These are phyloP conservation scores for Pseudopyrenochaeta lycopersici DNA, from an alignment of 2,329 filamentous ascomycete genomes.

Conservation along the genomic window DNA sequence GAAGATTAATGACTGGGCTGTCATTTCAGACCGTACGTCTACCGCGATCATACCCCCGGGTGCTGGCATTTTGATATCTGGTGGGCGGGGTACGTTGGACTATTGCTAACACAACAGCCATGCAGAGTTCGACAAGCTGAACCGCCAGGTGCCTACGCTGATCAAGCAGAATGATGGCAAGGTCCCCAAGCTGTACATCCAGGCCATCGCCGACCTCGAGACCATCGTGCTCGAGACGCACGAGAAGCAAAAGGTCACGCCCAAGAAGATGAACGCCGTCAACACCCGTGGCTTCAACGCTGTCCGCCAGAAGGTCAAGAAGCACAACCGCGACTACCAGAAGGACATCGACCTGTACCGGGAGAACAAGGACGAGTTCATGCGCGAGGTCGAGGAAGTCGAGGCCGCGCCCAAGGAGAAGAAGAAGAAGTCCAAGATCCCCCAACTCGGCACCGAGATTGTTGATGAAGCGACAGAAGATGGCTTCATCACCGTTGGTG, in stretches of 20 bases:
- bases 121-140: slow-evolving; percentile 92
- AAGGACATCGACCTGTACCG: slow-evolving; percentile 87
- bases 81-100: slow-evolving; percentile 11
- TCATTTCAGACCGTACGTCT: slow-evolving; percentile 82
- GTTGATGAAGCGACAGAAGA: slow-evolving; percentile 73
- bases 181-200: slow-evolving; percentile 90
- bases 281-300: slow-evolving; percentile 94
- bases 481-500: slow-evolving; percentile 88
- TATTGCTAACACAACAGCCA: slow-evolving; percentile 26
- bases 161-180: slow-evolving; percentile 71
- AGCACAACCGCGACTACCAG: slow-evolving; percentile 96
- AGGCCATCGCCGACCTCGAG: slow-evolving; percentile 91
- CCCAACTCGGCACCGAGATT: slow-evolving; percentile 61
- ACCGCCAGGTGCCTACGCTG: slow-evolving; percentile 74
- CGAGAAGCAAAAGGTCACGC: slow-evolving; percentile 92
- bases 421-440: slow-evolving; percentile 58
- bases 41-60: neutral
- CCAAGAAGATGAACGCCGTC: slow-evolving; percentile 98
- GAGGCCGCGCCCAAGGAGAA: slow-evolving; percentile 64
- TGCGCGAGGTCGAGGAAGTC: slow-evolving; percentile 85
- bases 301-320: slow-evolving; percentile 98
- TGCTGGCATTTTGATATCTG: too few relatives aligned
- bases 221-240: slow-evolving; percentile 93
- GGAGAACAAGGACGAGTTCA: slow-evolving; percentile 83
- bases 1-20: slow-evolving; percentile 97